A percentile compares a stretch with the other conserved stretches of the same genome.
phyloP scores from a whole-genome alignment of 2,329 filamentous ascomycete species.

The Diaporthe ampelina region DNA sequence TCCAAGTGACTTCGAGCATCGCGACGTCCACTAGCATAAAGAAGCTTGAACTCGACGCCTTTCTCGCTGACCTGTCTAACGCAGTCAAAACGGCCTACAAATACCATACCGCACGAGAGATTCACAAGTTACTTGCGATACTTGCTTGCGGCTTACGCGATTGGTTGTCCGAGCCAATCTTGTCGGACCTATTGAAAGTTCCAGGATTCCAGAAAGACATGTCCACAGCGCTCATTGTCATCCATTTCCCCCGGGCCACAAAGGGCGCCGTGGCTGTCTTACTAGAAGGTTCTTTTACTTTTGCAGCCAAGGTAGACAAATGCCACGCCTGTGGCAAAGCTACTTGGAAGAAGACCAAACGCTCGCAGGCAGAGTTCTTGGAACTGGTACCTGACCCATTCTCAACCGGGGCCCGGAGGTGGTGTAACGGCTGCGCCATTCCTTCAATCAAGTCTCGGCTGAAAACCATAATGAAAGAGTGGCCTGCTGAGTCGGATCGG shows the following conservation, averaged over 20 bases:
- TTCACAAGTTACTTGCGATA: not conserved
- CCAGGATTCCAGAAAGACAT: not conserved
- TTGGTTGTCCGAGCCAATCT: not conserved
- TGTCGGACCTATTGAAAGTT: not conserved
- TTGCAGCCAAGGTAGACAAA: too few relatives aligned
- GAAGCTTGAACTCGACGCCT: not conserved
- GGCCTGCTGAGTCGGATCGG: too few relatives aligned
- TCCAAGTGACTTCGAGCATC: not conserved
- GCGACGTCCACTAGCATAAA: not conserved
- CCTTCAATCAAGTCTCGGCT: not conserved
- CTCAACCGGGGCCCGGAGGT: not conserved
- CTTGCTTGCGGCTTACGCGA: not conserved
- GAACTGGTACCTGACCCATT: too few relatives aligned
- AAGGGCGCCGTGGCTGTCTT: not conserved
- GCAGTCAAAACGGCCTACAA: not conserved
- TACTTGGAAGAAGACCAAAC: too few relatives aligned
- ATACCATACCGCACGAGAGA: not conserved
- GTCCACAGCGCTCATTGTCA: not conserved
- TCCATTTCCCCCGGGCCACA: not conserved
- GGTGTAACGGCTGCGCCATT: not conserved
- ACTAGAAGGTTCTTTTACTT: too few relatives aligned
- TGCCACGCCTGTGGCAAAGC: too few relatives aligned
- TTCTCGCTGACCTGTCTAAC: not conserved
- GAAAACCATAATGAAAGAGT: too few relatives aligned
- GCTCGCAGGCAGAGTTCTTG: too few relatives aligned